Evolutionary conservation across 352 stramenopile genomes (phyloP).

Genomic region (Blastocystis sp.): DNA sequence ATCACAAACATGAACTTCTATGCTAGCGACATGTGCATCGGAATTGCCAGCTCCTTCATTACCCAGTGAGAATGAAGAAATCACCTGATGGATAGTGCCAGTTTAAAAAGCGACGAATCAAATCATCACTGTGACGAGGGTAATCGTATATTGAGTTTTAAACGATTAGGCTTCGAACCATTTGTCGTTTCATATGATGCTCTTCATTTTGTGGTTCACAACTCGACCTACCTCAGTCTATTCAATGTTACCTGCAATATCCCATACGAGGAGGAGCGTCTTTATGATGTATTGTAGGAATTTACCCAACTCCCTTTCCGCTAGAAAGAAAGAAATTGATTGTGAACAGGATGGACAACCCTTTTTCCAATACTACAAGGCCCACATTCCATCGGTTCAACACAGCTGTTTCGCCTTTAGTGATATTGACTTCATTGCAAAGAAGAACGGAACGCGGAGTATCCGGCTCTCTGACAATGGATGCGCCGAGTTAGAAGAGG

Average conservation of each 20-base stretch:
- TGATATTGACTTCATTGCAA: constrained; percentile 1
- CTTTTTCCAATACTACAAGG: constrained; percentile 6
- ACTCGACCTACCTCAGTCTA: not conserved
- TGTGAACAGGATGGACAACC: constrained; percentile 15
- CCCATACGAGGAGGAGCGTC: not conserved
- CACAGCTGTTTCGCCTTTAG: not conserved
- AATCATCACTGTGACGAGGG: not conserved
- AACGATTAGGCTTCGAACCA: not conserved
- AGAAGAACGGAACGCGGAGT: constrained; percentile 32
- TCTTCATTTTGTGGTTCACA: constrained; percentile 32
- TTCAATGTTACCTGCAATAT: constrained; percentile 50
- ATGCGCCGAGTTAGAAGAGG: constrained; percentile 1
- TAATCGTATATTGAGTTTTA: not conserved
- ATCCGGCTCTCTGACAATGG: constrained; percentile 35
- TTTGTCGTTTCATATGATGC: not conserved
- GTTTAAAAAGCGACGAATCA: not conserved
- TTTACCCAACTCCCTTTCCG: not conserved
- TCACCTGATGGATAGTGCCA: not conserved
- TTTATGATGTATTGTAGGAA: constrained; percentile 36
- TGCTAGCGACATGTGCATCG: constrained; percentile 9
- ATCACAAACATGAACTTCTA: constrained; percentile 53
- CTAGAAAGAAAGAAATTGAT: constrained; percentile 25
- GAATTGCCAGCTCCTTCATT: constrained; percentile 35
- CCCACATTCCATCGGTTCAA: not conserved
- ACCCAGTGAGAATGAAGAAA: not conserved